Base-by-base conservation (phyloP, 495 filamentous ascomycete genomes). In the Aspergillus mulundensis region DNA sequence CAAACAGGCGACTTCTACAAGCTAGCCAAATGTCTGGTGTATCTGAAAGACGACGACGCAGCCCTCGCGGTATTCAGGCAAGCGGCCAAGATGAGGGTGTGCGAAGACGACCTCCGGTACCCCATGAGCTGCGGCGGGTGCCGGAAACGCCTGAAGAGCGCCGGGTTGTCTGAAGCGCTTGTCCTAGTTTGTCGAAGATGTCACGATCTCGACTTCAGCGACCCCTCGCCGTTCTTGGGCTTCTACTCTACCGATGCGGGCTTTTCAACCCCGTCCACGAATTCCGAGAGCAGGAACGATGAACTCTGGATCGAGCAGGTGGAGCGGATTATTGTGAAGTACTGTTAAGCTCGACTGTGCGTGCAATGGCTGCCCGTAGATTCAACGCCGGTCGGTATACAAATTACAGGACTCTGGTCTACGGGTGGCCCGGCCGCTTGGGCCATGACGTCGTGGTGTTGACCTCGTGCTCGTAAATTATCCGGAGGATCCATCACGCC, bases 11-110 rank as follows among this genome's bases (percentile, higher is more conserved):
- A 50, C 18, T 15, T 36, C 18, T 50, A 50, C 30, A 50, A 50
- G 30, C 46, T 50, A 16, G 46, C 46, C 18, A 50, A 50, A 12
- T 50, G 46, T 12, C 46, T 50, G 3, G 46, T 50, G 7, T 50
- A 50, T 8, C 30, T 50, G 7, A 16, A 16, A 5, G 16, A 50
- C 18, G 46, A 30, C n/a, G 46, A 50, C 12, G 46, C 46, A 38
- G 46, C 46, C 8, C 28, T 18, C 7, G 19, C 16, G 0, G 46
- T 21, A 15, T 50, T 38, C 12, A 14, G 25, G 2, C 46, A 50
- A 3, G 46, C 46, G 7, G 46, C 46, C 30, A 36, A 21, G 19
- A 19, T 16, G 10, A 0, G 46, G 6, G 28, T 15, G 3, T 36
- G 19, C 7, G 46, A 50, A 21, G 46, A 50, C 11, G 46, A 50